Conservation (phyloP, 179 eudicot genomes). For the Amaranthus tricolor region DNA sequence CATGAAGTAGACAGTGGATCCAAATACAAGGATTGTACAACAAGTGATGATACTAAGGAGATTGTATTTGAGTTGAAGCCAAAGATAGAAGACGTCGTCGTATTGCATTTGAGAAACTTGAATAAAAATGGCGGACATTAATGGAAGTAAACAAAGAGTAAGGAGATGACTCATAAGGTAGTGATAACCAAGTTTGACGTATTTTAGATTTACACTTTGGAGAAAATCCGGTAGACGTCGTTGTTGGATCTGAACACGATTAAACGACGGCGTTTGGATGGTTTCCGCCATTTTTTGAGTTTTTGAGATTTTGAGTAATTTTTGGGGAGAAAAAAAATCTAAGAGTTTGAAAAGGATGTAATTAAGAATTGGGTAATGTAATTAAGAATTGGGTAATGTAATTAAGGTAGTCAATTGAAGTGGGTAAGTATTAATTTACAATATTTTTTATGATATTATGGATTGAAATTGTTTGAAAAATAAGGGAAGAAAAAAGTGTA, state of each 20-base stretch:
- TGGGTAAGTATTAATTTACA: slow-evolving; percentile 14
- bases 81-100: slow-evolving; percentile 43
- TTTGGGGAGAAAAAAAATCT: no score
- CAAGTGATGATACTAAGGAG: slow-evolving; percentile 38
- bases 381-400: no score
- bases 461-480: no score
- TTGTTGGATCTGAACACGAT: slow-evolving; percentile 33
- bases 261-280: background rate
- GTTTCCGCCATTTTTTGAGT: slow-evolving; percentile 16
- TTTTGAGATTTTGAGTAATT: no score
- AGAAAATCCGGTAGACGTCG: slow-evolving; percentile 59
- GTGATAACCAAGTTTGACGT: slow-evolving; percentile 67
- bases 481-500: no score
- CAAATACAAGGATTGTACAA: slow-evolving; percentile 42
- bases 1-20: slow-evolving; percentile 51
- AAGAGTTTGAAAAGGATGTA: no score
- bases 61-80: slow-evolving; percentile 54
- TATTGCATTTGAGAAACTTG: slow-evolving; percentile 49
- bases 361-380: no score
- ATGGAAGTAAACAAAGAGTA: slow-evolving; percentile 50
- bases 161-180: slow-evolving; percentile 51
- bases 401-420: slow-evolving; percentile 16
- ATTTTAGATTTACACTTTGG: slow-evolving; percentile 53
- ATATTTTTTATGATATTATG: no score
- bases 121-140: slow-evolving; percentile 29